Conservation (phyloP, 106 monocot genomes). For the Vanilla planifolia region DNA sequence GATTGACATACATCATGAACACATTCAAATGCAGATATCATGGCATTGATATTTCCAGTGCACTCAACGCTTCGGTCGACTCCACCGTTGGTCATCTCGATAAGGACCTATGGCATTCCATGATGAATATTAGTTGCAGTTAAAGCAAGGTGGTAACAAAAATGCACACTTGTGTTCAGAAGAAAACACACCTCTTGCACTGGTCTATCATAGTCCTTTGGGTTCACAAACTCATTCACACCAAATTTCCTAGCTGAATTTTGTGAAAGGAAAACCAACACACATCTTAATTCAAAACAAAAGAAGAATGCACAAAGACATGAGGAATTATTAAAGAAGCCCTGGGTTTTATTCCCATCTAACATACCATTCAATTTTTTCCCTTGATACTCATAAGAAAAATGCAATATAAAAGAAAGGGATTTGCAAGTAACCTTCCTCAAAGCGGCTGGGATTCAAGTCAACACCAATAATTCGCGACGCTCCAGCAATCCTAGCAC, state of each 20-base stretch:
- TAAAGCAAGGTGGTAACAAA: neutral
- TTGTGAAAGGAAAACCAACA: neutral
- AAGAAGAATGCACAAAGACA: too few species aligned
- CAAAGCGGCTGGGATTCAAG: neutral
- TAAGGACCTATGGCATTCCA: conserved; percentile 13
- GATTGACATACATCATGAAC: conserved; percentile 27
- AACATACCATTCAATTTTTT: neutral
- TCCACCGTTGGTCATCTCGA: conserved; percentile 30
- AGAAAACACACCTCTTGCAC: conserved; percentile 1
- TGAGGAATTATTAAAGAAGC: neutral
- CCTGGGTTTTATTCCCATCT: neutral
- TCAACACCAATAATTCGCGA: conserved; percentile 9
- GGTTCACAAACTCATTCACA: conserved; percentile 9
- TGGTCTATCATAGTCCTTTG: conserved; percentile 10
- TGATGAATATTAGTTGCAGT: neutral
- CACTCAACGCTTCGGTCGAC: conserved; percentile 31
- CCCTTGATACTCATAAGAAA: neutral
- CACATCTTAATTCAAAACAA: too few species aligned
- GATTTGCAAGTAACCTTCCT: neutral
- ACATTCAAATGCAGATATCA: conserved; percentile 38
- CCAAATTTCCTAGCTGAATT: conserved; percentile 6
- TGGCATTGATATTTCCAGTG: conserved; percentile 23
- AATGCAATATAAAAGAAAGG: too few species aligned
- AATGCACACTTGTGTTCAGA: too few species aligned
- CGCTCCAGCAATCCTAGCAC: conserved; percentile 8